Percentiles rank a stretch among this genome's conserved stretches.
Conservation (phyloP, 805 yeast species). For the Brettanomyces custersianus region DNA sequence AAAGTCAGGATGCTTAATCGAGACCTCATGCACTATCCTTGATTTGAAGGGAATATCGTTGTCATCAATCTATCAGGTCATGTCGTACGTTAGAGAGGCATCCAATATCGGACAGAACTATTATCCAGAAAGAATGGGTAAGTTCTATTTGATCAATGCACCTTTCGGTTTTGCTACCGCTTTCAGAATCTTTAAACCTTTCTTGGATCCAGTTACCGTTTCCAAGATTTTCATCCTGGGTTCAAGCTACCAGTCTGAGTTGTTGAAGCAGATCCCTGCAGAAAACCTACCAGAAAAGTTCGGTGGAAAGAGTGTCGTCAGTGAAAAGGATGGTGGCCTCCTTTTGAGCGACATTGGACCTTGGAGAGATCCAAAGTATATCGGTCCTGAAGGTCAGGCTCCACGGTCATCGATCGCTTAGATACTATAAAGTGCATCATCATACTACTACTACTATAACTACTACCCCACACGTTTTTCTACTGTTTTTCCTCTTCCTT, state of each 20-base stretch:
- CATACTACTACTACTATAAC: not conserved
- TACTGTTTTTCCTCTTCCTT: not conserved
- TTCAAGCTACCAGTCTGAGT: conserved; percentile 65
- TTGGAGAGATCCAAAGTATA: conserved; percentile 84
- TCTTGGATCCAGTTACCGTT: conserved; percentile 95
- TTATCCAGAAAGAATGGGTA: conserved; percentile 99
- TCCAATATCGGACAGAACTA: conserved; percentile 92
- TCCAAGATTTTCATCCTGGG: conserved; percentile 88
- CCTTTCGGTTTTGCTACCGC: conserved; percentile 97
- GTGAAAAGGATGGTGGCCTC: conserved; percentile 68
- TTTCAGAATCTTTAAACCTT: conserved; percentile 83
- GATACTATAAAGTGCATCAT: not conserved
- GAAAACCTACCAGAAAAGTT: conserved; percentile 87
- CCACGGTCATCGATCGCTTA: conserved; percentile 38
- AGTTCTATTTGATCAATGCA: conserved; percentile 89
- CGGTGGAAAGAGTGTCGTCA: conserved; percentile 71
- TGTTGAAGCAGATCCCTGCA: conserved; percentile 85
- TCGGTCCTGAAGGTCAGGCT: conserved; percentile 95
- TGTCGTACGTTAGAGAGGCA: conserved; percentile 86
- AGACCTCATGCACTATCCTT: conserved; percentile 93
- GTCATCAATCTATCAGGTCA: conserved; percentile 73
- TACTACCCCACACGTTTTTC: not conserved
- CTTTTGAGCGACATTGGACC: conserved; percentile 91
- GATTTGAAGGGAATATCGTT: conserved; percentile 93
- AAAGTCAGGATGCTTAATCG: conserved; percentile 65